Evolutionary conservation across 2,329 filamentous ascomycete species (phyloP).

Genomic region (Penicillium palitans): DNA sequence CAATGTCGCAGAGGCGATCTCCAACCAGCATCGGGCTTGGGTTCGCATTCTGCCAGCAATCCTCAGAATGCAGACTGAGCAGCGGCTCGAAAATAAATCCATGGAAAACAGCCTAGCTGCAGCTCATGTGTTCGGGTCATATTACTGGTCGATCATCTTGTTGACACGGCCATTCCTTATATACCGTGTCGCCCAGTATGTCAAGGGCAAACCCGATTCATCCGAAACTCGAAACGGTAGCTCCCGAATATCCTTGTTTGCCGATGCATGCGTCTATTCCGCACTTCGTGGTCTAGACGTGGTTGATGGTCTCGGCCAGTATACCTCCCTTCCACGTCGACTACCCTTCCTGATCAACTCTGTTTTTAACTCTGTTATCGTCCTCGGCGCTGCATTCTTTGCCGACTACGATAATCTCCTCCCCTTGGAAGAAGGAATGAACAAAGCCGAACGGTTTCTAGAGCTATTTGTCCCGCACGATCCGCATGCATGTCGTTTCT

Average conservation of each 20-base stretch:
- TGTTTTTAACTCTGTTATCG: slow-evolving; percentile 48
- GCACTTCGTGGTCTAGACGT: slow-evolving; percentile 44
- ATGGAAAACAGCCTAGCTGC: slow-evolving; percentile 45
- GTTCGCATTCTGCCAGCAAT: slow-evolving; percentile 45
- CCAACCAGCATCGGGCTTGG: slow-evolving; percentile 45
- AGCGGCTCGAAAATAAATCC: slow-evolving; percentile 43
- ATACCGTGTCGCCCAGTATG: slow-evolving; percentile 50
- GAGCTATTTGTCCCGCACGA: slow-evolving; percentile 38
- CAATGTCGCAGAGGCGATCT: slow-evolving; percentile 44
- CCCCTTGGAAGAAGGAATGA: slow-evolving; percentile 36
- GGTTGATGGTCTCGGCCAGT: slow-evolving; percentile 38
- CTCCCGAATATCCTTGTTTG: slow-evolving; percentile 37
- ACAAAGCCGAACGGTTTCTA: slow-evolving; percentile 38
- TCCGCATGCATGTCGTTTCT: slow-evolving; percentile 39
- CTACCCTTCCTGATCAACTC: slow-evolving; percentile 51
- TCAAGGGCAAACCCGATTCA: slow-evolving; percentile 31
- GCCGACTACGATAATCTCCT: slow-evolving; percentile 46
- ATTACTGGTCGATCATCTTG: slow-evolving; percentile 57
- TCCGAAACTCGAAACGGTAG: slow-evolving; percentile 26
- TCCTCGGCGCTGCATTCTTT: slow-evolving; percentile 49
- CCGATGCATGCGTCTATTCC: slow-evolving; percentile 48
- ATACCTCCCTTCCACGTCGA: slow-evolving; percentile 41
- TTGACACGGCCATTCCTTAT: slow-evolving; percentile 56
- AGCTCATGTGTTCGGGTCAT: slow-evolving; percentile 53
- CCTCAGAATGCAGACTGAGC: slow-evolving; percentile 49